Evolutionary conservation across 2,329 filamentous ascomycete genomes (phyloP), one percentile per base, ranked within the genome.

Genomic region (Zymoseptoria crescenta): DNA sequence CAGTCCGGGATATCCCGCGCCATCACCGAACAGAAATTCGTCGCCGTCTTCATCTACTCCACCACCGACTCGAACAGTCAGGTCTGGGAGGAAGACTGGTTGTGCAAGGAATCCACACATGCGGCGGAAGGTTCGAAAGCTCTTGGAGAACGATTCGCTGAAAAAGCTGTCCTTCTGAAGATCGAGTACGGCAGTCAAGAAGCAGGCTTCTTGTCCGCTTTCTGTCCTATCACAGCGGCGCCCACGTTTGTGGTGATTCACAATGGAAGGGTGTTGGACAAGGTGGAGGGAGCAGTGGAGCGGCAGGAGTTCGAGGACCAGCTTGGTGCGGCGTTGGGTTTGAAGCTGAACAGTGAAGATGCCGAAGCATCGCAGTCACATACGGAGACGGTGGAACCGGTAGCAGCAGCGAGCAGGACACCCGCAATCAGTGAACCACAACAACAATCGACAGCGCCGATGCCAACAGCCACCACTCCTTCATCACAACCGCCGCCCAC

Each of bases 1-100:
- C 88, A 95, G 68, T 87, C 87, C 68, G 92, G 90, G 59, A 95
- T 96, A 67, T 80, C 83, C 30, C 79, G 83, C 20, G 91, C 92
- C 10, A 80, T 96, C 6, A 82, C 84, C 61, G 80, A 92, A 72
- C 79, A 83, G 60, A 95, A 93, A 74, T 80, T 88, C 19, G 88
- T 96, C 0, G 82, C 89, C 29, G 96, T 91, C 75, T 95, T 96
- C 74, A 87, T 96, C 30, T 84, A 85, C 41, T 55, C 62, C 57
- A 89, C 95, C 72, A 83, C 83, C 55, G 80, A 81, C 49, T 80
- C 84, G 28, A 85, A 88, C 69, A 93, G 89, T 72, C 75, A 78
- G 56, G 76, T 58, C 21, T 74, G 72, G 73, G 70, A 74, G 55
- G 56, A 70, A 53, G 65, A 69, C 54, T 73, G 69, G 70, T 61